Conservation (phyloP, 2,329 filamentous ascomycete genomes). For the Calonectria hongkongensis region DNA sequence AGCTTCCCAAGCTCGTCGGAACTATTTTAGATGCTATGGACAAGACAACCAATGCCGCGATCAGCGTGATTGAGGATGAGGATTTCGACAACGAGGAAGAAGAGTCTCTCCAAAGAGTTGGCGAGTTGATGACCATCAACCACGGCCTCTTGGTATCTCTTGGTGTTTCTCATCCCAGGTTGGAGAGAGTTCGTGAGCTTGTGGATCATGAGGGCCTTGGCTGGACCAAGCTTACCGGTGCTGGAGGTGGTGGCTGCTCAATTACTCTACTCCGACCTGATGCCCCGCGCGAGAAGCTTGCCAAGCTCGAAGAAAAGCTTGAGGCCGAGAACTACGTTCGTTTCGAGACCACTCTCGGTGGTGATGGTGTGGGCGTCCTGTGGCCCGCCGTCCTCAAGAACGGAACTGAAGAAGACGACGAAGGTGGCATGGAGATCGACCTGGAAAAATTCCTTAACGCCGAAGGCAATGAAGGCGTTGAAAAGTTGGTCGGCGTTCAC, state of each 20-base stretch:
- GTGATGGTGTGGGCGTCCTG: conserved; percentile 94
- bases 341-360: conserved; percentile 92
- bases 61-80: conserved; percentile 73
- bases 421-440: conserved; percentile 94
- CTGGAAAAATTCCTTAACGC: conserved; percentile 89
- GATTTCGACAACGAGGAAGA: conserved; percentile 80
- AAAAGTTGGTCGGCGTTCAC: conserved; percentile 88
- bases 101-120: conserved; percentile 81
- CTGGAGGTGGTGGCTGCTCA: conserved; percentile 95
- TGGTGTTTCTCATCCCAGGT: conserved; percentile 93
- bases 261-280: conserved; percentile 90
- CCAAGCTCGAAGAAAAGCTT: conserved; percentile 79
- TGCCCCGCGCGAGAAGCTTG: conserved; percentile 73
- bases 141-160: conserved; percentile 93
- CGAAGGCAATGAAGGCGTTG: conserved; percentile 88
- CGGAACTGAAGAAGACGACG: conserved; percentile 83
- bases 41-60: conserved; percentile 76
- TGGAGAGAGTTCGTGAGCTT: conserved; percentile 93
- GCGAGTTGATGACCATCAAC: conserved; percentile 94
- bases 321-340: conserved; percentile 84
- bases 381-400: conserved; percentile 95
- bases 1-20: conserved; percentile 85
- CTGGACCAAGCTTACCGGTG: conserved; percentile 98
- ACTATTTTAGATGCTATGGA: conserved; percentile 92
- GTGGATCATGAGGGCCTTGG: conserved; percentile 92